These are phyloP conservation scores for Teunomyces cretensis DNA, from an alignment of 805 yeast genomes.

Conservation along the genomic window DNA sequence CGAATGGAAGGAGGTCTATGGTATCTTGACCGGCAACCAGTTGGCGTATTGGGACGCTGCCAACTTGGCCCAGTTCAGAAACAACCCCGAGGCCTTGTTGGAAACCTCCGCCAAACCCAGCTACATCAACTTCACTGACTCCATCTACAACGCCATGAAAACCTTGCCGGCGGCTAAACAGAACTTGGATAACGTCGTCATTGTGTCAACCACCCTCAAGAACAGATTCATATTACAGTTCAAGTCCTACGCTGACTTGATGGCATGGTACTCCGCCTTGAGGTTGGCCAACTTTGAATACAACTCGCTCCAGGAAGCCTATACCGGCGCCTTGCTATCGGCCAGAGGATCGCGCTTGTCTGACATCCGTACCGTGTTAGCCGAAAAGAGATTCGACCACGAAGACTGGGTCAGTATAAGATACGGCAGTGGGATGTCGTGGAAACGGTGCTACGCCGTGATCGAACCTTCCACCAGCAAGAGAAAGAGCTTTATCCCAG, in stretches of 20 bases:
- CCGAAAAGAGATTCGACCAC: slow-evolving; percentile 81
- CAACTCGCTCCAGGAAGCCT: slow-evolving; percentile 85
- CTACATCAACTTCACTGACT: slow-evolving; percentile 88
- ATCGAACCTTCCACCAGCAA: slow-evolving; percentile 66
- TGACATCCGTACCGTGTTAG: slow-evolving; percentile 80
- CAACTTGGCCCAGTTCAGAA: slow-evolving; percentile 51
- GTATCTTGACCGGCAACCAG: slow-evolving; percentile 86
- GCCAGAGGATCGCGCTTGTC: slow-evolving; percentile 88
- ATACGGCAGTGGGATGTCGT: slow-evolving; percentile 97
- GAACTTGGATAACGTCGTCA: slow-evolving; percentile 71
- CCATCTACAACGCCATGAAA: slow-evolving; percentile 73
- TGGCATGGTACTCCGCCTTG: slow-evolving; percentile 80
- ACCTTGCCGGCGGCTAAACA: slow-evolving; percentile 62
- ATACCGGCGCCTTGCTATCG: slow-evolving; percentile 89
- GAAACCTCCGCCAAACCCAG: slow-evolving; percentile 72
- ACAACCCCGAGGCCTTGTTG: slow-evolving; percentile 53
- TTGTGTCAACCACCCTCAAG: slow-evolving; percentile 90
- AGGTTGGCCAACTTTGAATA: slow-evolving; percentile 80
- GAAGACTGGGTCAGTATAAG: slow-evolving; percentile 95
- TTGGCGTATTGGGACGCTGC: slow-evolving; percentile 90
- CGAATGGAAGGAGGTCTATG: slow-evolving; percentile 90
- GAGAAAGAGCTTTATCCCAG: slow-evolving; percentile 49
- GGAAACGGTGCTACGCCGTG: slow-evolving; percentile 93
- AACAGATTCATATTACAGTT: slow-evolving; percentile 85
- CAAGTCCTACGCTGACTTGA: slow-evolving; percentile 59